Conservation (phyloP, 2,329 filamentous ascomycete species). For the Alternaria ethzedia region DNA sequence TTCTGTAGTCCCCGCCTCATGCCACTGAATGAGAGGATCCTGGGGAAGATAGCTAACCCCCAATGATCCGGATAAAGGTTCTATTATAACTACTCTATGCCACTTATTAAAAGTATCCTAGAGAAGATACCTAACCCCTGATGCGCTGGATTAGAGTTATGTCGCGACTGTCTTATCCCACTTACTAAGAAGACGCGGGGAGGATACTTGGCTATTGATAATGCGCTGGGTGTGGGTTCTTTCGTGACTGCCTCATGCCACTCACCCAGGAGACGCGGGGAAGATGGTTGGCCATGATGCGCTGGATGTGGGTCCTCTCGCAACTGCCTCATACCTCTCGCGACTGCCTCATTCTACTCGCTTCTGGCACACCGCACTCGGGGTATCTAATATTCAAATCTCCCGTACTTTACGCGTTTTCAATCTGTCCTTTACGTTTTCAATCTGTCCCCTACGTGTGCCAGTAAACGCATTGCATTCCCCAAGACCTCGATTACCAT, state of each 20-base stretch:
- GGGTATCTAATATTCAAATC: background rate
- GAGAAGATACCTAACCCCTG: background rate
- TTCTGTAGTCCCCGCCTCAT: background rate
- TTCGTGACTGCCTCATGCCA: too few relatives aligned
- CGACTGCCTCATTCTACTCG: background rate
- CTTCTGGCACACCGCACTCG: background rate
- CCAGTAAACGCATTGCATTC: background rate
- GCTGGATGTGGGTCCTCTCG: too few relatives aligned
- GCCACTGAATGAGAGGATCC: background rate
- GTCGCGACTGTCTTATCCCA: background rate
- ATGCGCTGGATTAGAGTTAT: background rate
- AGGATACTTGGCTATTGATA: background rate
- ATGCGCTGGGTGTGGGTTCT: too few relatives aligned
- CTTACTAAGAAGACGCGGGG: background rate
- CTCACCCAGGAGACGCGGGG: too few relatives aligned
- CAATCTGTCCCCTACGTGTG: background rate
- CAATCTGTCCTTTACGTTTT: background rate
- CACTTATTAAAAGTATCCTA: background rate
- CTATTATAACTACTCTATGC: background rate
- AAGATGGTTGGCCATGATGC: too few relatives aligned
- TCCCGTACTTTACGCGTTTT: background rate
- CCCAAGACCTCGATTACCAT: background rate
- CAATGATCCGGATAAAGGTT: background rate
- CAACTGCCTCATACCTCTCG: too few relatives aligned
- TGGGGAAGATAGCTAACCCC: background rate